Evolutionary conservation across 1,284 basidiomycete genomes (phyloP).

Genomic region (Pseudomicrostroma phylloplanum): DNA sequence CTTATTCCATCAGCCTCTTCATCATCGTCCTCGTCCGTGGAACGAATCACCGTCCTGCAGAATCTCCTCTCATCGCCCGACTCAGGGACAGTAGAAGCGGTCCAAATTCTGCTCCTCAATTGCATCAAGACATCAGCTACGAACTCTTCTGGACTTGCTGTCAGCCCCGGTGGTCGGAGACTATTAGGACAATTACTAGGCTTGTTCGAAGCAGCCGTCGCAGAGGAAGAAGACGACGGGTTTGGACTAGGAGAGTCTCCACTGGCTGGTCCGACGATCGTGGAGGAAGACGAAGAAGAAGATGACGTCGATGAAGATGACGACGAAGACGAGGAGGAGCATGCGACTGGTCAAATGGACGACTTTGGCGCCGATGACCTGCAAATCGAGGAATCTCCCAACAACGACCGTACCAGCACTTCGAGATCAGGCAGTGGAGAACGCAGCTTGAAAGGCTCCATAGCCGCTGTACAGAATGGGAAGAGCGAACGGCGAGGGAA

Average conservation of each 20-base stretch:
- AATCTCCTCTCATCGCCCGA: neutral
- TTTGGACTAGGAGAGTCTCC: neutral
- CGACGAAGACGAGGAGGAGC: neutral
- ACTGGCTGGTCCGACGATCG: too few species aligned
- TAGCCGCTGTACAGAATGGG: too few species aligned
- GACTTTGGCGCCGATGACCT: slow-evolving; percentile 6
- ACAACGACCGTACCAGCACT: neutral
- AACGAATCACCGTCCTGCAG: neutral
- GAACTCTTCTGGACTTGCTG: neutral
- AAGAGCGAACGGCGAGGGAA: too few species aligned
- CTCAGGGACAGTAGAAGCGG: neutral
- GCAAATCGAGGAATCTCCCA: neutral
- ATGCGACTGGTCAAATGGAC: neutral
- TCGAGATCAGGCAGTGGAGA: too few species aligned
- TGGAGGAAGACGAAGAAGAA: neutral
- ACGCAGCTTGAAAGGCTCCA: too few species aligned
- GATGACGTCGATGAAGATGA: slow-evolving; percentile 2
- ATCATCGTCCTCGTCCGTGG: neutral
- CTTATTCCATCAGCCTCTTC: neutral
- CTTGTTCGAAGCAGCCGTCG: neutral
- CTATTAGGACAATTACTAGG: neutral
- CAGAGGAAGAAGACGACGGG: neutral
- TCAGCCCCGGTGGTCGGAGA: neutral
- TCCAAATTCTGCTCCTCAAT: slow-evolving; percentile 4
- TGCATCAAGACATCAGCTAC: slow-evolving; percentile 4